A percentile compares a stretch with the other conserved stretches of the same genome.
phyloP scores from a whole-genome alignment of 2,329 filamentous ascomycete species.

The Cercospora sesami region DNA sequence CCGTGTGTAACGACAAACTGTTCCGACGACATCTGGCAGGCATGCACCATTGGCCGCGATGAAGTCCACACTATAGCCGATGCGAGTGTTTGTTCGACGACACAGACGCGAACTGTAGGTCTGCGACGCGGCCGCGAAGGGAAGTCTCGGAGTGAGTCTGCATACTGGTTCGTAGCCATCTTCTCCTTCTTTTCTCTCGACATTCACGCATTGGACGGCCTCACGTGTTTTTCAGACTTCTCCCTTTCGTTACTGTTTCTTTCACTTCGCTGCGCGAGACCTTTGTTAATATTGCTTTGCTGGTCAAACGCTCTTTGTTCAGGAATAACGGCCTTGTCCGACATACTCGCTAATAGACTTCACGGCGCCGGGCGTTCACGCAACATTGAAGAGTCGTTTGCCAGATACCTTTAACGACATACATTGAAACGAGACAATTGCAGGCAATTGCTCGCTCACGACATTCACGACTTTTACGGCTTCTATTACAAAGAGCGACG shows the following conservation, averaged over 20 bases:
- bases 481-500: background rate
- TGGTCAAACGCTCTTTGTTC: slow-evolving; percentile 20
- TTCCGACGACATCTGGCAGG: background rate
- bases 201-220: background rate
- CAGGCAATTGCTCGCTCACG: slow-evolving; percentile 23
- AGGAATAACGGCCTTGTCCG: slow-evolving; percentile 9
- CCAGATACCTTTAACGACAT: slow-evolving; percentile 11
- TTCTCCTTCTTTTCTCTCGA: background rate
- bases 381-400: slow-evolving; percentile 10
- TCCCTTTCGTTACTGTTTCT: slow-evolving; percentile 11
- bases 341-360: background rate
- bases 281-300: slow-evolving; percentile 21
- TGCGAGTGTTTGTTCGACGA: background rate
- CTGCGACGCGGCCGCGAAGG: background rate
- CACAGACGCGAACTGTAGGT: background rate
- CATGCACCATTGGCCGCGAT: slow-evolving; percentile 7
- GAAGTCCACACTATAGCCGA: slow-evolving; percentile 9
- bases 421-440: slow-evolving; percentile 17
- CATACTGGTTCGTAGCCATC: background rate
- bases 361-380: slow-evolving; percentile 19
- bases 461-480: slow-evolving; percentile 23
- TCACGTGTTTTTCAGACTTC: background rate
- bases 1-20: slow-evolving; percentile 1
- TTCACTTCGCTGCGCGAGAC: slow-evolving; percentile 14
- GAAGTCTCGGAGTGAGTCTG: slow-evolving; percentile 5